These are phyloP conservation scores for Phascolomyces articulosus DNA, from an alignment of 371 early-diverging fungal species.

Conservation along the genomic window DNA sequence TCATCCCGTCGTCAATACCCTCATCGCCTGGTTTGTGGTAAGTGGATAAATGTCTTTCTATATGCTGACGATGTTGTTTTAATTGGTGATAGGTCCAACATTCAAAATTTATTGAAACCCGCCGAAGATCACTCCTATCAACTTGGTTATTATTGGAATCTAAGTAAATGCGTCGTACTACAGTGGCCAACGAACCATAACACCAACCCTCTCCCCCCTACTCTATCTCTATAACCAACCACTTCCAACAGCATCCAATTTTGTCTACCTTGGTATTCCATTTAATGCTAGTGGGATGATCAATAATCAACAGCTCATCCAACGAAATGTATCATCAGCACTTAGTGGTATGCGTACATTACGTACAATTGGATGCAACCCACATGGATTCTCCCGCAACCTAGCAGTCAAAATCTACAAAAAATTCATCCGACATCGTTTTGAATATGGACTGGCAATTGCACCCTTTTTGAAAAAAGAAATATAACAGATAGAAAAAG, in stretches of 20 bases:
- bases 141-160: slow-evolving; percentile 30
- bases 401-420: slow-evolving; percentile 6
- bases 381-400: background rate
- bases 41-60: background rate
- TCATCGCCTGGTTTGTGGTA: background rate
- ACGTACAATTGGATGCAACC: slow-evolving; percentile 1
- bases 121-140: slow-evolving; percentile 12
- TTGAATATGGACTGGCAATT: slow-evolving; percentile 17
- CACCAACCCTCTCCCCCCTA: background rate
- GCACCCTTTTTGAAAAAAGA: background rate
- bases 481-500: background rate
- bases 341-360: slow-evolving; percentile 10
- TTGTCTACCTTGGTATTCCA: slow-evolving; percentile 18
- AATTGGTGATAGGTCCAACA: background rate
- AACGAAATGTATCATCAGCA: background rate
- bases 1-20: background rate
- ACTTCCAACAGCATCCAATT: background rate
- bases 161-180: slow-evolving; percentile 28
- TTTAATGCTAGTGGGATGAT: slow-evolving; percentile 10
- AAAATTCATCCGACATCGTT: slow-evolving; percentile 8
- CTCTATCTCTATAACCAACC: slow-evolving; percentile 9
- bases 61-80: slow-evolving; percentile 15
- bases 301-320: background rate
- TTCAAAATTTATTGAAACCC: background rate
- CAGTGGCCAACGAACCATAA: background rate